Conservation (phyloP, 768 basidiomycete species). For the Lentinus brumalis region DNA sequence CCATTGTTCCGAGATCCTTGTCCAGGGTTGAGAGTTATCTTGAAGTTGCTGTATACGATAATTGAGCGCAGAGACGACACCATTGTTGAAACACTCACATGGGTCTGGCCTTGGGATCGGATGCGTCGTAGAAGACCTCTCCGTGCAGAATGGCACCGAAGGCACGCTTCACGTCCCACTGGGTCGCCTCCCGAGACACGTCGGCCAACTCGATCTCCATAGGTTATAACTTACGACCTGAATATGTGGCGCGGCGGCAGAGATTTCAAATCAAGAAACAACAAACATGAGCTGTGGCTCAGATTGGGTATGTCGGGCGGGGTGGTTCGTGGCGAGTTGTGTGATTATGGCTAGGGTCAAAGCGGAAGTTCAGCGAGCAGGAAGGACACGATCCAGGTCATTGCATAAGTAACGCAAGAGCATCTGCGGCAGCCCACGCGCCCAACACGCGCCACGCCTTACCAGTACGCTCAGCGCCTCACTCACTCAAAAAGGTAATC, state of each 20-base stretch:
- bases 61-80: too few relatives aligned
- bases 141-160: slow-evolving; percentile 62
- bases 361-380: not conserved
- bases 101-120: slow-evolving; percentile 29
- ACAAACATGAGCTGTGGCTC: not conserved
- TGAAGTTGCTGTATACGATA: slow-evolving; percentile 55
- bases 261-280: not conserved
- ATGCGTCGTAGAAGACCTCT: slow-evolving; percentile 45
- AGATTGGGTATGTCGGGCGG: not conserved
- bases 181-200: slow-evolving; percentile 41
- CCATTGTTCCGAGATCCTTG: slow-evolving; percentile 61
- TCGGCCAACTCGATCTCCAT: slow-evolving; percentile 44
- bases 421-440: too few relatives aligned
- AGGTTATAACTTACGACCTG: not conserved
- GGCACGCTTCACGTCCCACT: slow-evolving; percentile 58
- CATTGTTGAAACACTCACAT: slow-evolving; percentile 17
- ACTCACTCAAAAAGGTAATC: too few relatives aligned
- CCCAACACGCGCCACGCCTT: too few relatives aligned
- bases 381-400: not conserved
- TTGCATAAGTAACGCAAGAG: too few relatives aligned
- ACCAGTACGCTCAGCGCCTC: too few relatives aligned
- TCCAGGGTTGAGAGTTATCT: slow-evolving; percentile 53
- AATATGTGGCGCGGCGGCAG: not conserved
- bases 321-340: too few relatives aligned
- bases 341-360: not conserved